Evolutionary conservation across 2,329 filamentous ascomycete genomes (phyloP), one percentile per base, ranked within the genome.

Genomic region (Penicillium olsonii): DNA sequence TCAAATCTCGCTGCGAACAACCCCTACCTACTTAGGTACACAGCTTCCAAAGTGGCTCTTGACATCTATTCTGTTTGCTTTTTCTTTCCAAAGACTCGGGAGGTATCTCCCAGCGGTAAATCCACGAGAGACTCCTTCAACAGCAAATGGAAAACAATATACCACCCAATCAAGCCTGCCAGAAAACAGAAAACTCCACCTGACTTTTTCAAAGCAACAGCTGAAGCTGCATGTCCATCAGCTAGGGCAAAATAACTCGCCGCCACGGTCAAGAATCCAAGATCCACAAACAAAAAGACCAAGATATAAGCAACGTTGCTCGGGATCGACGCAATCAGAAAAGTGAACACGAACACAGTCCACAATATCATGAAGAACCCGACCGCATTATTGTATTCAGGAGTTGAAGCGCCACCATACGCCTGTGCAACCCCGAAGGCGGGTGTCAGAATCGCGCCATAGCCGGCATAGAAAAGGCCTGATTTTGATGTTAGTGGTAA

Each of bases 401-500:
- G 61, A 0, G 67, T 50, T 12, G 42, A 69, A 42, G 74, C 61
- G n/a, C 63, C 61, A 8, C 74, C 74, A 53, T 78, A 79, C 2
- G 76, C 66, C 7, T 69, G 69, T 7, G 66, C 57, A 5, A 80
- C 69, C 0, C 76, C 76, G 50, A 79, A 77, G 0, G 69, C 61
- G 2, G 77, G 77, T 0, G 75, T 78, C 4, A 78, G 52, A 15
- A 79, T 72, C 4, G 76, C 73, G 5, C 75, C 77, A 39, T 76
- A 80, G 1, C 76, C 77, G 15, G 70, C 72, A 46, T 80, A 79
- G 57, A 79, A 80, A 12, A 80, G 68, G 3, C 72, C 71, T 72
- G n/a, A 7, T 14, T 14, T 6, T 7, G 4, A 31, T n/a, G 12
- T 31, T 31, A 31, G 12, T n/a, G n/a, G n/a, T 6, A 31, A n/a